Percentiles rank a stretch among this genome's conserved stretches.
These are phyloP conservation scores for Knufia petricola DNA, from an alignment of 2,329 filamentous ascomycete species.

Conservation along the genomic window DNA sequence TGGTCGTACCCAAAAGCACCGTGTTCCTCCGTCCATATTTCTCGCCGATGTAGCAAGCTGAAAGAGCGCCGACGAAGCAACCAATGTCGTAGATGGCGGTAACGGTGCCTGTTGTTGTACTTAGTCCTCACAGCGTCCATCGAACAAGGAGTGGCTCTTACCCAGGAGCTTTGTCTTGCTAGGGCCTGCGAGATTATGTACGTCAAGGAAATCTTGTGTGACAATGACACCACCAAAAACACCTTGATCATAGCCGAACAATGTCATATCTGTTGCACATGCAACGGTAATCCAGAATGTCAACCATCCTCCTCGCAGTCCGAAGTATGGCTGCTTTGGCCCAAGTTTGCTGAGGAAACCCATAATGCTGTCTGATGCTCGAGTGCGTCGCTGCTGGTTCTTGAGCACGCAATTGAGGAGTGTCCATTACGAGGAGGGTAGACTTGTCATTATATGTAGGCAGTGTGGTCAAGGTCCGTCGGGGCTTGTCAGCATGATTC, in stretches of 20 bases:
- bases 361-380: slow-evolving; percentile 6
- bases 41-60: slow-evolving; percentile 40
- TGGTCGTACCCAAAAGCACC: slow-evolving; percentile 39
- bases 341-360: slow-evolving; percentile 11
- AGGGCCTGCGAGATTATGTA: slow-evolving; percentile 36
- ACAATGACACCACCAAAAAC: slow-evolving; percentile 49
- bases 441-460: no score
- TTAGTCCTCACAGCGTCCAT: not conserved
- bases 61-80: slow-evolving; percentile 48
- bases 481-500: no score
- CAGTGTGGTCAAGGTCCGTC: no score
- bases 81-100: slow-evolving; percentile 52
- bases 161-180: slow-evolving; percentile 23
- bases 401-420: no score
- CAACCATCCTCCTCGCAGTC: slow-evolving; percentile 45
- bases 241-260: slow-evolving; percentile 41
- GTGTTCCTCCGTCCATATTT: slow-evolving; percentile 39
- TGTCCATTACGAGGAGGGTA: no score
- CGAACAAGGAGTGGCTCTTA: not conserved
- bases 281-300: slow-evolving; percentile 46
- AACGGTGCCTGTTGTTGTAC: slow-evolving; percentile 31
- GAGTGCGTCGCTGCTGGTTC: not conserved
- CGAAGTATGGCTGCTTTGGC: slow-evolving; percentile 38
- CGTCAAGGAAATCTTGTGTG: slow-evolving; percentile 43
- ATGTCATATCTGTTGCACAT: slow-evolving; percentile 41